Base-by-base conservation (phyloP, 2,329 filamentous ascomycete species). In the Aspergillus bombycis region DNA sequence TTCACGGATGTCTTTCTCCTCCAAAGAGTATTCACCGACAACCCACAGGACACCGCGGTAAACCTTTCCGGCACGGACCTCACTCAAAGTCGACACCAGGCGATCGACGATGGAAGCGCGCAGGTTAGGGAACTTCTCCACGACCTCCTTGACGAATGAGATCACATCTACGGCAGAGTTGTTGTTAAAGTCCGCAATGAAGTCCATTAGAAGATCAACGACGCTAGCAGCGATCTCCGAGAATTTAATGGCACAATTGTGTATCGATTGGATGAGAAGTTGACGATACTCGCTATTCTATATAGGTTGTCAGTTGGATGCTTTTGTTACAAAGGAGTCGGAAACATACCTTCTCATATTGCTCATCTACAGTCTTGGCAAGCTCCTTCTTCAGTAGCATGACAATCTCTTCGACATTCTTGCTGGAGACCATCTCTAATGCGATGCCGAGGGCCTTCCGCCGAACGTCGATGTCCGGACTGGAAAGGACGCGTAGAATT, bases 171-270 rank as follows among this genome's bases (percentile, higher is more conserved):
- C 92, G 1, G 95, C 95, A 1, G 94, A 97, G 52, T 92, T 91
- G 75, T 96, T 97, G 83, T 96, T 98, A 78, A 98, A 97, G 78
- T 99, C 95, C 58, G 92, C 93, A 74, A 99, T 97, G 77, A 98
- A 98, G 79, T 99, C 95, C 95, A 99, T 99, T 60, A 99, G 86
- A 52, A 97, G 87, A 68, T 95, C 95, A 60, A 99, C 95, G 19
- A 99, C 95, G 75, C 93, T 98, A 53, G 94, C 92, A 30, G 95
- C 95, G 66, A 99, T 94, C 79, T 99, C 94, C 12, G 95, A 98
- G 83, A 98, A 98, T 77, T 96, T 97, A 84, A 99, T 98, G 71
- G 95, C 95, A 78, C 95, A 98, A 77, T 96, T 93, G 79, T 99
- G 95, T 74, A 99, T 99, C 43, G 94, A 93, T 79, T 97, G 93